Evolutionary conservation across 2,329 filamentous ascomycete genomes (phyloP), one percentile per base, ranked within the genome.

Genomic region (Nothophoma quercina): DNA sequence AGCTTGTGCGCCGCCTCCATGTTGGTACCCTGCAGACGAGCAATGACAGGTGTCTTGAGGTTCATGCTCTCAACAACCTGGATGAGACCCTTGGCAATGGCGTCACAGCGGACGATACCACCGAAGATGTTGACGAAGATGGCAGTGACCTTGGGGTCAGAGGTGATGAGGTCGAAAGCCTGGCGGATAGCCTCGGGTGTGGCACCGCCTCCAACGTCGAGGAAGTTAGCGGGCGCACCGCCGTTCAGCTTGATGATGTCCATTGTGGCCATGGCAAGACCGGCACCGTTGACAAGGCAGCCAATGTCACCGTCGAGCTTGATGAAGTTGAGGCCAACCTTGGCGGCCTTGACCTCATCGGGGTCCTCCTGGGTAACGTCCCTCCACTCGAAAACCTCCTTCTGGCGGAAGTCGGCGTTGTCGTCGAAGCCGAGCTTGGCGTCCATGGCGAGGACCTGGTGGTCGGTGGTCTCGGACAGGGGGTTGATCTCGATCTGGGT

Each of bases 101-200:
- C 92, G 77, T 99, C 95, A 77, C 95, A 99, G 71, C 95, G 88
- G 67, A 99, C 95, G 69, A 99, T 99, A 81, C 95, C 95, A 75
- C 95, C 95, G 75, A 99, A 99, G 78, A 99, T 99, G 86, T 99
- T 99, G 83, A 99, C 95, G 69, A 99, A 99, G 81, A 99, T 95
- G 71, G 95, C 95, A 43, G 93, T 93, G 64, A 99, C 95, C 85
- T 98, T 98, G 74, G 92, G 87, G 78, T 99, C 95, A 79, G 89
- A 95, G 69, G 95, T 99, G 82, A 99, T 99, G 71, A 99, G 90
- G 78, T 96, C 93, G 75, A 99, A 99, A 64, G 95, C 95, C 79
- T 95, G 89, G 83, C 92, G 91, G 81, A 99, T 99, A 69, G 95
- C 95, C 64, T 93, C 89, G 26, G 95, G 93, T 56, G 95, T 99